Evolutionary conservation across 768 basidiomycete genomes (phyloP), one percentile per base, ranked within the genome.

Genomic region (Tricholoma sp.): DNA sequence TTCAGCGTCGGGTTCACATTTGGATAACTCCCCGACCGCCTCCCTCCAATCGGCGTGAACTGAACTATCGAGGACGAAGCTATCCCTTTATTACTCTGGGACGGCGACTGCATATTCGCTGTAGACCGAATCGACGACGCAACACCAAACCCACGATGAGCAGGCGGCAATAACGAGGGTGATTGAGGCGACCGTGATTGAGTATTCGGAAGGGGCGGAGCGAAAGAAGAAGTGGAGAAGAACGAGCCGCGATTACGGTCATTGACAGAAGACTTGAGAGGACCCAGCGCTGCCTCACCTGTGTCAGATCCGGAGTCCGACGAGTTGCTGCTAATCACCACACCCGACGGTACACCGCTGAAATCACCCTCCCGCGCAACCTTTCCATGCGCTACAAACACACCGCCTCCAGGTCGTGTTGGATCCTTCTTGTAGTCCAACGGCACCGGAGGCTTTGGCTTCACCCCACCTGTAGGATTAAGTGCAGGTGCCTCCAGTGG

Each of bases 1-100:
- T 90, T 88, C 80, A 92, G 79, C 13, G 82, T 81, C 6, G 89
- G 90, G 70, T 91, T 92, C 69, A 92, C 72, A 66, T 91, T 92
- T 55, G 75, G 70, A 61, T 74, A 68, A 61, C 72, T 58, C 67
- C 74, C 68, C 56, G 69, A 62, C 51, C 65, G 66, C 51, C 67
- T 63, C 4, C 47, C 29, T 60, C 72, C 72, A 56, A 85, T 70
- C 8, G 84, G 79, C 47, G 81, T 80, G 51, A 83, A 72, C 60
- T 81, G 83, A 39, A 84, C 83, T 70, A 86, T 70, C n/a, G 80
- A 70, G 6, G 77, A 67, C 15, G 52, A 41, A 2, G 28, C 37
- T 53, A 24, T 12, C 3, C 42, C 53, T 39, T 50, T 58, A 50
- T 49, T 44, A 24, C 4, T 24, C 24, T 24, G 24, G 24, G 24